Base-by-base conservation (phyloP, 768 basidiomycete species). In the Tricholoma sp. region DNA sequence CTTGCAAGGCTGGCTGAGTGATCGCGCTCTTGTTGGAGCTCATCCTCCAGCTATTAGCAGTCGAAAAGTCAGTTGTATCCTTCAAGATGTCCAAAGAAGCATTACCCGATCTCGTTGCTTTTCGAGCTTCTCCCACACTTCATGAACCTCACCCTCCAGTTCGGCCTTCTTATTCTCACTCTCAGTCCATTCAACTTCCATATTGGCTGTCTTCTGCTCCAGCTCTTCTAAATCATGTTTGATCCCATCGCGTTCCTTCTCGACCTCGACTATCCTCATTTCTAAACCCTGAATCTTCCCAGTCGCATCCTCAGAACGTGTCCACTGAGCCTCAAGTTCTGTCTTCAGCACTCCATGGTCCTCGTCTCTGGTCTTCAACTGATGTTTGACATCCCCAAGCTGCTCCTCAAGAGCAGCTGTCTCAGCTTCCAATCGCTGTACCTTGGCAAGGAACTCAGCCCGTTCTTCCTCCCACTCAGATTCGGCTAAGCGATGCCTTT, bases 311-410 rank as follows among this genome's bases (percentile, higher is more conserved):
- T 88, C 86, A 7, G 86, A 83, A 56, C 83, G 74, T 32, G 75
- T 72, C 88, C 88, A 89, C 69, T 89, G 88, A 9, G 83, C 81
- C 63, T 89, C 84, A 31, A 89, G 67, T 69, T 91, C 88, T 0
- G 68, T 66, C 66, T 85, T 84, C 60, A 89, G 69, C 21, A 81
- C 72, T 6, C 56, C 67, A 45, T 74, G 72, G 58, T 82, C 79
- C 24, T 79, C 76, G 12, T 81, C 76, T 47, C 76, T 72, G 7
- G 70, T 66, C 39, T 71, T 70, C 50, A 80, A 64, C 46, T 73
- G 74, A 47, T 73, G 66, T 55, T 73, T 74, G 49, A 74, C 64
- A 10, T 70, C 69, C 59, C 79, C 73, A 49, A 81, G 47, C 55
- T 83, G 76, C 39, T 77, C 74, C 49, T 78, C 73, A 12, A 80